Base-by-base conservation (phyloP, 345 rosid genomes). In the Salix suchowensis region DNA sequence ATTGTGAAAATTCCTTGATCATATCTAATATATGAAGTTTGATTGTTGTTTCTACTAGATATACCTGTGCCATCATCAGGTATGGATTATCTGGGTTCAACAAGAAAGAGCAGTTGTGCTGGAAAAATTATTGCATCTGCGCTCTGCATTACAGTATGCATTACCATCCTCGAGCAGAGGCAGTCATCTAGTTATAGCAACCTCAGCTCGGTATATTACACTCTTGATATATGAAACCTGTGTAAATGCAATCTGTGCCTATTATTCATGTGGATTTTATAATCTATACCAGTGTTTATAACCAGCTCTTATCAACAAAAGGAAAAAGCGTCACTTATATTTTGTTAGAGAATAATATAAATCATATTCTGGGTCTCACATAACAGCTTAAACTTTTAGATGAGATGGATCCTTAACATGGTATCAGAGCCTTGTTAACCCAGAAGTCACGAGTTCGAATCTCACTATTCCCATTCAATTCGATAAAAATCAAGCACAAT, bases 1-100 rank as follows among this genome's bases (percentile, higher is more conserved):
- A 55, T 21, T n/a, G 61, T n/a, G 61, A n/a, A 3, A 8, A 21
- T 8, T 55, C 61, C 11, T 21, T 55, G 62, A 55, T 55, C 62
- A 55, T n/a, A 55, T n/a, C 62, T 55, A 55, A n/a, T 55, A 55
- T 55, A 9, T 11, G 5, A n/a, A n/a, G 12, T 55, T 55, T 55
- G 28, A n/a, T n/a, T 55, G 26, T 55, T n/a, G 62, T 55, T 55
- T n/a, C 26, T 55, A 23, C 28, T 55, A 1, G 10, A 55, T 55
- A 55, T n/a, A 55, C 3, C n/a, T n/a, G 62, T 8, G 62, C 26
- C 62, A 8, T 55, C 13, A 77, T 55, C 13, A 77, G 76, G 58
- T 24, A 70, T 77, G 75, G 76, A 77, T 50, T 50, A 44, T 18
- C 14, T 66, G 37, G 66, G 65, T 36, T 66, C 76, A 5, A 77